Evolutionary conservation across 768 basidiomycete species (phyloP), one percentile per base, ranked within the genome.

Genomic region (Lactifluus subvellereus): DNA sequence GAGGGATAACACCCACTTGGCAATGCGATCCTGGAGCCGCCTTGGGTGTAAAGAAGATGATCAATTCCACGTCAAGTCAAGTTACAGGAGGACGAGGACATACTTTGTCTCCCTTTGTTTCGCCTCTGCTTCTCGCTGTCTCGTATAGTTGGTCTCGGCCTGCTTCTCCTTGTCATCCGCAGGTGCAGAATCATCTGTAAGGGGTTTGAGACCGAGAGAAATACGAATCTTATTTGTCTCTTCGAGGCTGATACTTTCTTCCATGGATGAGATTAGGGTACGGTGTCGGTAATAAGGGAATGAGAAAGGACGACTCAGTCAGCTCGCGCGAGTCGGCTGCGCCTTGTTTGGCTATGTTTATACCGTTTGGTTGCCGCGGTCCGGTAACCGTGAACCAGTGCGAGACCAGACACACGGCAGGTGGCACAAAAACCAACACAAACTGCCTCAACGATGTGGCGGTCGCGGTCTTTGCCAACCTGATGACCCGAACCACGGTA

Each of bases 141-240:
- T 85, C 4, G 84, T 77, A 79, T 88, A 98, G 75, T 98, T 98
- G 54, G 84, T 79, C 74, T 93, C 92, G 13, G 97, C 97, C 68
- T 86, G 75, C 70, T 88, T 84, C 60, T 97, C 94, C 67, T 83
- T 86, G 71, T 85, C 84, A 71, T 85, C 79, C n/a, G 80, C 82
- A 8, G 88, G 83, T 16, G 78, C 82, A 47, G 81, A 78, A 69
- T 93, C 90, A 68, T 94, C 94, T 18, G 87, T 89, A 60, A 98
- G 82, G 47, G 97, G 95, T 72, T 94, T 92, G 62, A 99, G 86
- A 67, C 97, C 97, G 43, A 97, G 82, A 5, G 88, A 89, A 62
- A 96, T 84, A 77, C 97, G 92, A 74, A 97, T 91, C 76, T 90
- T 94, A 81, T 95, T 95, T 42, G 94, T 95, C 79, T 95, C 93